A percentile compares a stretch with the other conserved stretches of the same genome.
Evolutionary conservation across 1,139 yeast genomes (phyloP).

Genomic region (Arxiozyma bovina): DNA sequence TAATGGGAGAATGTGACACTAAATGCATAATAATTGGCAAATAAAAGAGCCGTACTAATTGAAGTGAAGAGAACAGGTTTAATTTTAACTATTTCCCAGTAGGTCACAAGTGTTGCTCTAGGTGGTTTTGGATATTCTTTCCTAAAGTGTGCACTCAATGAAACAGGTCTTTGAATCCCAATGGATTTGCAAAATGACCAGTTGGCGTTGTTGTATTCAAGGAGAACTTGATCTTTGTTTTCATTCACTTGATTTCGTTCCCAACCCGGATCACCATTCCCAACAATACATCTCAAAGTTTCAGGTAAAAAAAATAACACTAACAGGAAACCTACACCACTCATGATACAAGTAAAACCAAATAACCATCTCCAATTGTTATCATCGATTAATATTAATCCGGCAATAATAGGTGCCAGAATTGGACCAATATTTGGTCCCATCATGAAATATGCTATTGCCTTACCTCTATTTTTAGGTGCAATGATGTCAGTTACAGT

Average conservation of each 20-base stretch:
- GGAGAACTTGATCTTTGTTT: slow-evolving; percentile 6
- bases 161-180: slow-evolving; percentile 26
- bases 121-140: slow-evolving; percentile 40
- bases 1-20: slow-evolving; percentile 43
- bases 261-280: slow-evolving; percentile 39
- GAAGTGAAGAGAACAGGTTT: slow-evolving; percentile 44
- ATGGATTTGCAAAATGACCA: slow-evolving; percentile 18
- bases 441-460: slow-evolving; percentile 47
- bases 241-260: neutral
- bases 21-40: slow-evolving; percentile 49
- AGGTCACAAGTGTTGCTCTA: slow-evolving; percentile 37
- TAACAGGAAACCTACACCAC: slow-evolving; percentile 34
- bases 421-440: slow-evolving; percentile 57
- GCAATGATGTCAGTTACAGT: slow-evolving; percentile 45
- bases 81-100: slow-evolving; percentile 35
- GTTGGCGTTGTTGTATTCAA: neutral
- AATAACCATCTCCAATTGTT: slow-evolving; percentile 50
- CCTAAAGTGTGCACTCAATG: slow-evolving; percentile 17
- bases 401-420: slow-evolving; percentile 44
- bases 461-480: slow-evolving; percentile 42
- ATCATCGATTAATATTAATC: slow-evolving; percentile 33
- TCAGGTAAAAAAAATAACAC: slow-evolving; percentile 44
- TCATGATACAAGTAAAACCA: slow-evolving; percentile 43
- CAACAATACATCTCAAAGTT: slow-evolving; percentile 47
- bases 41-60: slow-evolving; percentile 42